Evolutionary conservation across 176 grass and related monocot genomes (phyloP), one percentile per base, ranked within the genome.

Genomic region (Dactylis glomerata): DNA sequence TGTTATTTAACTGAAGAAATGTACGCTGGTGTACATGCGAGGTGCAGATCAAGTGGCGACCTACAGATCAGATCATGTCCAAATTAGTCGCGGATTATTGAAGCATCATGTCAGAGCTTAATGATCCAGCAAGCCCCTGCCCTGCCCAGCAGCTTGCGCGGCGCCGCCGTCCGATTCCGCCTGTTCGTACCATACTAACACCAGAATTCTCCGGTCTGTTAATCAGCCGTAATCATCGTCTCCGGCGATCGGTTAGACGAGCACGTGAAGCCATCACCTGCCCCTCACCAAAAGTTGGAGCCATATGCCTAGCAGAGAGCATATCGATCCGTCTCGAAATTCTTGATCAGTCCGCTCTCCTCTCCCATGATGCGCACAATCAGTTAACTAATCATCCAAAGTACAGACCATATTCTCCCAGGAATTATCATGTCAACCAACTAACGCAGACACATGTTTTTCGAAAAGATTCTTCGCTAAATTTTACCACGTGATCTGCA

Each of bases 211-310:
- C 34, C 10, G 32, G 13, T n/a, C n/a, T n/a, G n/a, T n/a, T n/a
- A n/a, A 45, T n/a, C n/a, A n/a, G n/a, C n/a, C n/a, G n/a, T 72
- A 72, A 72, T 46, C 69, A 73, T 73, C 47, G 17, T 37, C 32
- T 33, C 63, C 63, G 20, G 8, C 5, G 0, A 23, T 24, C n/a
- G 38, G 27, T 52, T 2, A 52, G 50, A 52, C 22, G 4, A 20
- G 50, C 50, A 52, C 50, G 50, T 52, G 50, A 52, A 52, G 50
- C 19, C 50, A 22, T 52, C 50, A 52, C 50, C 50, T 52, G 50
- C 50, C 50, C 50, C 50, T 52, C 50, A 52, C 4, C 50, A 52
- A 7, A 52, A 52, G 50, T 20, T 52, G 50, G 50, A 52, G 50
- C 2, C 50, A 22, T 52, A 20, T 20, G 50, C 19, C 5, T 7